Evolutionary conservation across 345 rosid genomes (phyloP).

Genomic region (Mallotus nudiflorus): DNA sequence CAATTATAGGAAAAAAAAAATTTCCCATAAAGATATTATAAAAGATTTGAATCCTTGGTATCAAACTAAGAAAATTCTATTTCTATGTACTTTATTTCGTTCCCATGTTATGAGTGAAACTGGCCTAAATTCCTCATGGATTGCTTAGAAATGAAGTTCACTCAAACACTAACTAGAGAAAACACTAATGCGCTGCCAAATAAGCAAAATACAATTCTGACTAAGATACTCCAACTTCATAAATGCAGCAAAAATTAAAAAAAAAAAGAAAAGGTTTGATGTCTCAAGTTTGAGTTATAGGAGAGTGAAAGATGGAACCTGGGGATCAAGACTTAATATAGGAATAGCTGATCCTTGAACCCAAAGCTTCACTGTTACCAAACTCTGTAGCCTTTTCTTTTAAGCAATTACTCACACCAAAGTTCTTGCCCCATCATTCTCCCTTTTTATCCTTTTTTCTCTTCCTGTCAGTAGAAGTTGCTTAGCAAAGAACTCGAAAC

Average conservation of each 20-base stretch:
- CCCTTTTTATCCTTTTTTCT: not conserved
- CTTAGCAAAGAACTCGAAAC: constrained; percentile 33
- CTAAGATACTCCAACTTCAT: constrained; percentile 18
- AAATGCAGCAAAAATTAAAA: too few species aligned
- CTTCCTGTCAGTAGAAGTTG: constrained; percentile 24
- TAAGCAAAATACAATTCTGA: constrained; percentile 15
- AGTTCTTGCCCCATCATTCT: constrained; percentile 31
- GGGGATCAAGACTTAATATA: not conserved
- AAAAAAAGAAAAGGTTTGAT: not conserved
- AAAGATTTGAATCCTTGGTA: too few species aligned
- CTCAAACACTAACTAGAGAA: constrained; percentile 13
- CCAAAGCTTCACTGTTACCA: constrained; percentile 65
- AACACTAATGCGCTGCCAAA: constrained; percentile 11
- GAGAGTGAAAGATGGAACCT: constrained; percentile 17
- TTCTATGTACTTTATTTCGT: too few species aligned
- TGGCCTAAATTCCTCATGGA: not conserved
- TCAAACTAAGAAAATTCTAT: too few species aligned
- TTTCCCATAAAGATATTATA: too few species aligned
- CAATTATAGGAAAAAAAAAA: too few species aligned
- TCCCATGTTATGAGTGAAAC: too few species aligned
- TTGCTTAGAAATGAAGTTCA: constrained; percentile 37
- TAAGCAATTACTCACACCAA: constrained; percentile 60
- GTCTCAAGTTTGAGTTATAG: constrained; percentile 5
- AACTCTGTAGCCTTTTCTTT: constrained; percentile 69
- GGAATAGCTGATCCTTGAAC: constrained; percentile 52